Evolutionary conservation across 768 basidiomycete species (phyloP).

Genomic region (Mycena polygramma): DNA sequence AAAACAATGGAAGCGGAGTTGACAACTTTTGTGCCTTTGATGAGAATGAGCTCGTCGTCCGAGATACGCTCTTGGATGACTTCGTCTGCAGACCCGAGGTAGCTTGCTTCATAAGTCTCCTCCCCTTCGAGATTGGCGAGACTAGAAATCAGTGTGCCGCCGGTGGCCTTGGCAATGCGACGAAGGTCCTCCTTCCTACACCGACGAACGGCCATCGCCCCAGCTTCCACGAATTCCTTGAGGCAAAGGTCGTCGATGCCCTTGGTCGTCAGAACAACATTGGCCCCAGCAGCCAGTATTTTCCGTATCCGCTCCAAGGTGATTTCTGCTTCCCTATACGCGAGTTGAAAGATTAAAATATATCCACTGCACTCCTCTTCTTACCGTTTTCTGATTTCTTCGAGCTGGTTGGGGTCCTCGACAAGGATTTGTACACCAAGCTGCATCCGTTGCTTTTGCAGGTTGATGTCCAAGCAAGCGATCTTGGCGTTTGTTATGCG

Average conservation of each 20-base stretch:
- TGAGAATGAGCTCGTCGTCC: slow-evolving; percentile 97
- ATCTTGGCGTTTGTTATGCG: slow-evolving; percentile 95
- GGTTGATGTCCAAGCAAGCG: slow-evolving; percentile 97
- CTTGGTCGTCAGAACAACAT: slow-evolving; percentile 97
- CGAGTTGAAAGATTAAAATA: slow-evolving; percentile 15
- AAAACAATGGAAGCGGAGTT: slow-evolving; percentile 93
- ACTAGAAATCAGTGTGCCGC: slow-evolving; percentile 92
- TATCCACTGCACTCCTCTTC: slow-evolving; percentile 37
- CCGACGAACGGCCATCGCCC: slow-evolving; percentile 97
- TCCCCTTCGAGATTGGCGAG: slow-evolving; percentile 98
- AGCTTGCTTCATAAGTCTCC: slow-evolving; percentile 94
- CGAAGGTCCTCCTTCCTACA: slow-evolving; percentile 98
- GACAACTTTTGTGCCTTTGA: slow-evolving; percentile 98
- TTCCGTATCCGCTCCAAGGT: slow-evolving; percentile 96
- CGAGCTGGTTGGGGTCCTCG: slow-evolving; percentile 95
- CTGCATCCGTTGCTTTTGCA: slow-evolving; percentile 97
- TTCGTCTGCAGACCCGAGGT: slow-evolving; percentile 94
- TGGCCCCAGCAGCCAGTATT: slow-evolving; percentile 95
- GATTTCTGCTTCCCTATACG: slow-evolving; percentile 93
- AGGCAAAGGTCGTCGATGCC: slow-evolving; percentile 98
- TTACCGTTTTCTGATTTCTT: slow-evolving; percentile 94
- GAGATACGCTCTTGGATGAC: slow-evolving; percentile 97
- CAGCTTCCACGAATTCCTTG: slow-evolving; percentile 99
- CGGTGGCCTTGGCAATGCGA: slow-evolving; percentile 97
- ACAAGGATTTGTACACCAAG: slow-evolving; percentile 97